Base-by-base conservation (phyloP, 1,139 yeast species). In the Hyphopichia khmerensis region DNA sequence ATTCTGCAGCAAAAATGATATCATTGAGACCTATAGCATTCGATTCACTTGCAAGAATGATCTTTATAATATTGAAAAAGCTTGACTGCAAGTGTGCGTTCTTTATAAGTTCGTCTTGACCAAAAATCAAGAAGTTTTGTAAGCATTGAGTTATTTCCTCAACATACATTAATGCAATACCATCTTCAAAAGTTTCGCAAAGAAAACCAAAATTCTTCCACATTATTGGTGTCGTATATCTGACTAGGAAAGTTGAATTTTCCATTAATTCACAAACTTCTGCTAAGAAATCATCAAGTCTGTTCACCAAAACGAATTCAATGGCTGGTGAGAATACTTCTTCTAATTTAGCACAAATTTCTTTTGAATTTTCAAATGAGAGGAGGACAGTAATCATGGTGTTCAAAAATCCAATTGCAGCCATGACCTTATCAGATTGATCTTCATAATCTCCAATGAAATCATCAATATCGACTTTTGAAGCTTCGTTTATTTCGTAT, bases 211-310 rank as follows among this genome's bases (percentile, higher is more conserved):
- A 82, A 35, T 84, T 67, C 38, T 74, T 73, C 96, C 98, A 91
- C 75, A 90, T 82, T 35, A 74, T 66, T 11, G 88, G 87, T 9
- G 91, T 80, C 17, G 93, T 82, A 11, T 69, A 59, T 59, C 95
- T 80, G 38, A 87, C 72, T 45, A 89, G 72, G 60, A 86, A 91
- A 0, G 95, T 81, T 24, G 95, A 81, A 61, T 88, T 89, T 55
- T 93, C 98, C 50, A 90, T 79, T 56, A 93, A 74, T 55, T 89
- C 96, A 49, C 90, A 82, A 35, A 83, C 77, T 62, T 93, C 98
- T 32, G 87, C 79, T 57, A 84, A 83, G 60, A 87, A 89, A 55
- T 89, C 96, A 49, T 85, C 88, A 58, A 88, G 67, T 40, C 77
- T 76, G 49, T 84, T 75, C 30, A 67, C 70, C 44, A 91, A 74